These are phyloP conservation scores for Claviceps lovelessii DNA, from an alignment of 2,329 filamentous ascomycete species.

Conservation along the genomic window DNA sequence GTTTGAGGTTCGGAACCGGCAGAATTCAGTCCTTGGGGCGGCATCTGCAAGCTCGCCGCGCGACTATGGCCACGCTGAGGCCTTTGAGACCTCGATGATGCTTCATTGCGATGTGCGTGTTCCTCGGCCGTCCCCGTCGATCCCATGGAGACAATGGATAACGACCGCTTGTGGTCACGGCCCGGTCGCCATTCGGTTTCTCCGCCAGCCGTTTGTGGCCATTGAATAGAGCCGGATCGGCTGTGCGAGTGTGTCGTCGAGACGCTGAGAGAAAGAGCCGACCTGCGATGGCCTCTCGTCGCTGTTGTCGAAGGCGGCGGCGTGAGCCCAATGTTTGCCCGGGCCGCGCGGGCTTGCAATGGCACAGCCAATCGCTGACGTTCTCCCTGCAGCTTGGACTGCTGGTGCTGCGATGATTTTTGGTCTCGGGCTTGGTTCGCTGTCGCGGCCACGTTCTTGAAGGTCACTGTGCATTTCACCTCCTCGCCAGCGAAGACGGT, in stretches of 20 bases:
- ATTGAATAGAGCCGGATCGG: constrained; percentile 33
- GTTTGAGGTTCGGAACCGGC: constrained; percentile 27
- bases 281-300: constrained; percentile 44
- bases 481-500: constrained; percentile 95
- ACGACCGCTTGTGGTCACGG: constrained; percentile 58
- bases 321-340: constrained; percentile 29
- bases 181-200: constrained; percentile 21
- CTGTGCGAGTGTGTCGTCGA: constrained; percentile 31
- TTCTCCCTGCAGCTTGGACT: constrained; percentile 15
- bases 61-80: constrained; percentile 54
- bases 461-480: constrained; percentile 88
- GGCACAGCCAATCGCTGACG: constrained; percentile 28
- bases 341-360: constrained; percentile 25
- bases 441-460: constrained; percentile 63
- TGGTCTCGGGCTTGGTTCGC: constrained; percentile 17
- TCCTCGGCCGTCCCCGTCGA: constrained; percentile 37
- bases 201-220: constrained; percentile 22
- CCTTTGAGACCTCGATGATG: constrained; percentile 29
- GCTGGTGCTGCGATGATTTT: constrained; percentile 10
- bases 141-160: constrained; percentile 71
- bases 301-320: constrained; percentile 27
- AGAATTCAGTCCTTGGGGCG: constrained; percentile 23
- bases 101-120: constrained; percentile 27
- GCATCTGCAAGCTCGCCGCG: constrained; percentile 68
- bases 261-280: constrained; percentile 50